These are phyloP conservation scores for Tolypocladium album DNA, from an alignment of 2,329 filamentous ascomycete species.

Conservation along the genomic window DNA sequence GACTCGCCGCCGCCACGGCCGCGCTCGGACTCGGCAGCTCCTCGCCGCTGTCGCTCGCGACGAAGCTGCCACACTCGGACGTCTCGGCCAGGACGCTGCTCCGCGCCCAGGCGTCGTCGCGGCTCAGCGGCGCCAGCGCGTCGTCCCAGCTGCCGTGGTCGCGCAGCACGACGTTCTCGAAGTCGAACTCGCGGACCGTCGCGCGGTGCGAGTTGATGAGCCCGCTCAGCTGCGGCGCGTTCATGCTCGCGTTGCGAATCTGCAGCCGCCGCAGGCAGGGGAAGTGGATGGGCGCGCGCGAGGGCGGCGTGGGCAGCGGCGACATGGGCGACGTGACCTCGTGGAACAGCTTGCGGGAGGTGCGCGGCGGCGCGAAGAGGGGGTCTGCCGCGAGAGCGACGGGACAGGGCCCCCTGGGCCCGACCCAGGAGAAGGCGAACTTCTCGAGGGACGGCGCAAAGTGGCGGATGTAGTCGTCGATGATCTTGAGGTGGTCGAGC, in stretches of 20 bases:
- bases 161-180: constrained; percentile 62
- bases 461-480: constrained; percentile 68
- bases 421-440: constrained; percentile 69
- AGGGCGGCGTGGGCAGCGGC: constrained; percentile 41
- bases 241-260: constrained; percentile 63
- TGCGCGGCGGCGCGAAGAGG: constrained; percentile 48
- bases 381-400: constrained; percentile 60
- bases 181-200: constrained; percentile 67
- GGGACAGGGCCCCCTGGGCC: constrained; percentile 64
- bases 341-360: constrained; percentile 48
- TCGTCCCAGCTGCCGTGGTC: constrained; percentile 68
- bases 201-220: constrained; percentile 58
- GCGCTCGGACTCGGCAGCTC: constrained; percentile 38
- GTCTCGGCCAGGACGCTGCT: constrained; percentile 20
- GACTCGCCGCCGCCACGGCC: constrained; percentile 41
- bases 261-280: constrained; percentile 56
- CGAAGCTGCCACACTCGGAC: background rate
- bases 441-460: constrained; percentile 58
- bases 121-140: constrained; percentile 58
- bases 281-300: constrained; percentile 51
- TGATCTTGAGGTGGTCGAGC: constrained; percentile 62
- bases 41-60: constrained; percentile 16
- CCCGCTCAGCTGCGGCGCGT: constrained; percentile 56
- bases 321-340: constrained; percentile 57
- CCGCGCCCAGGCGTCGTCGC: constrained; percentile 17